Evolutionary conservation across 2,329 filamentous ascomycete species (phyloP), one percentile per base, ranked within the genome.

Genomic region (Alternaria arborescens): DNA sequence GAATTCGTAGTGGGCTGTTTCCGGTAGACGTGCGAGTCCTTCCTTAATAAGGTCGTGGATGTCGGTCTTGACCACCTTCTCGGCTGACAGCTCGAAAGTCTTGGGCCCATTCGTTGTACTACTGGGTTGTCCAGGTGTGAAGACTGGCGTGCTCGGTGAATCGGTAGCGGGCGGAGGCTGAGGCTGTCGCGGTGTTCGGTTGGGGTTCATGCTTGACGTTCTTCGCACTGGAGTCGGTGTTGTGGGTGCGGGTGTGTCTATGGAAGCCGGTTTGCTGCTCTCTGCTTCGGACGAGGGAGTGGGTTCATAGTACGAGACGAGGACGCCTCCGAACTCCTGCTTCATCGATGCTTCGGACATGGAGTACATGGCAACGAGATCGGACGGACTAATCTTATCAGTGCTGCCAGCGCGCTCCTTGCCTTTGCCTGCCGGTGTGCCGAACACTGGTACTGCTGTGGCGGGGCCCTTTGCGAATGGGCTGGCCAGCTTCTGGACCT

Each of bases 271-370:
- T 55, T 64, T 74, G 26, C 46, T 62, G 28, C 44, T 60, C 20
- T 41, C 62, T 40, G 77, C 76, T 24, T 72, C 69, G 26, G 71
- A 47, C 42, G 71, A 60, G 52, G 78, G 59, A n/a, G 79, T 70
- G 20, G 80, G 74, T 53, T 83, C 78, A 71, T 97, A 97, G 79
- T 97, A 98, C 20, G 88, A 87, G 53, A 98, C 81, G 70, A 89
- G 89, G 50, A 98, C 86, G 72, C 91, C 88, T 22, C 91, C 91
- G 90, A 93, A 97, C 57, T 91, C 89, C 62, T 88, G 86, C 89
- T 91, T 96, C 22, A 83, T 80, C 24, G 71, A 56, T 5, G 74
- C 61, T 28, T 79, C 73, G 5, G 78, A 61, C 20, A 80, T 67
- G 46, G 78, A 85, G 52, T 90, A 89, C 58, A 98, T 83, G 12